Percentiles rank a stretch among this genome's conserved stretches.
phyloP scores from a whole-genome alignment of 768 basidiomycete species.

The Postia placenta region DNA sequence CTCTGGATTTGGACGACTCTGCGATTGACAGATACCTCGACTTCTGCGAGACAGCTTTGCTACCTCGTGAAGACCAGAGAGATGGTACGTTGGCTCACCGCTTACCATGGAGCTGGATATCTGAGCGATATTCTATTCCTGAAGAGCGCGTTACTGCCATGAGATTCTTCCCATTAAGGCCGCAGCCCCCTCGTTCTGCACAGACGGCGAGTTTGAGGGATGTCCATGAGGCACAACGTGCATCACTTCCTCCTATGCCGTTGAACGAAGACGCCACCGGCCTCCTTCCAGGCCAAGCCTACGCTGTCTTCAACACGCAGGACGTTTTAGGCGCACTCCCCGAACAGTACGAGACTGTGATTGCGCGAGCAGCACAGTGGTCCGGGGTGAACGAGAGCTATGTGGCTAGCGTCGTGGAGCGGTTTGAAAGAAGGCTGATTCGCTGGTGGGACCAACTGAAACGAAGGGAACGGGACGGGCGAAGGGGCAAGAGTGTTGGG shows the following conservation, averaged over 20 bases:
- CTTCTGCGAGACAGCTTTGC: slow-evolving; percentile 56
- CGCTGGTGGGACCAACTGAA: slow-evolving; percentile 37
- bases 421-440: slow-evolving; percentile 57
- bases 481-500: background rate
- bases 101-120: too few relatives aligned
- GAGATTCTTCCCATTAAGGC: slow-evolving; percentile 14
- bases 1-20: slow-evolving; percentile 43
- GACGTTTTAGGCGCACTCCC: slow-evolving; percentile 60
- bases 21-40: slow-evolving; percentile 58
- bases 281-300: slow-evolving; percentile 50
- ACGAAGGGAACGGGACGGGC: slow-evolving; percentile 10
- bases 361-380: slow-evolving; percentile 47
- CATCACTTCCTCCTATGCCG: slow-evolving; percentile 4
- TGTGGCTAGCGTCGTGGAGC: slow-evolving; percentile 51
- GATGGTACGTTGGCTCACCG: slow-evolving; percentile 7
- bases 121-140: background rate
- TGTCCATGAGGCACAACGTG: too few relatives aligned
- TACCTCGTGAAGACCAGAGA: slow-evolving; percentile 14
- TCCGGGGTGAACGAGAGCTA: slow-evolving; percentile 48
- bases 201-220: too few relatives aligned
- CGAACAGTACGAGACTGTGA: slow-evolving; percentile 42
- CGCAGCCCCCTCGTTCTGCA: too few relatives aligned
- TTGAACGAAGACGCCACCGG: slow-evolving; percentile 3
- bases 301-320: slow-evolving; percentile 59
- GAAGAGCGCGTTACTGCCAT: slow-evolving; percentile 14